phyloP scores from a whole-genome alignment of 2,329 filamentous ascomycete species.

The Calonectria multiphialidica region DNA sequence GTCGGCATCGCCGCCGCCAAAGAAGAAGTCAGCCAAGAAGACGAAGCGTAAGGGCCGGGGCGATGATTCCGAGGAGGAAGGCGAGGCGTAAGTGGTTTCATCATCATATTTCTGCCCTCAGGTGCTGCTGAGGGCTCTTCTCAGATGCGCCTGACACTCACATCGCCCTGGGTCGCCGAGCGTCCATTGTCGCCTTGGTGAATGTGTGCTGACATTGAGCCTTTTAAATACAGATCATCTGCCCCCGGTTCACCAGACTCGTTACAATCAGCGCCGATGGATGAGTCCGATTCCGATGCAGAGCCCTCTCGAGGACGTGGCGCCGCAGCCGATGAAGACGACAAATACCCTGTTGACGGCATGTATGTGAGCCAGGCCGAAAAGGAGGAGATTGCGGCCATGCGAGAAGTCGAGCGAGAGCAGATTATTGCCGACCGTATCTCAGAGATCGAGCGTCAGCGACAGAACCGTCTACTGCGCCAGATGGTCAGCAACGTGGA shows the following conservation, averaged over 20 bases:
- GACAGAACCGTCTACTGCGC: slow-evolving; percentile 85
- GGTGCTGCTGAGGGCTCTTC: neutral
- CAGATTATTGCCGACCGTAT: slow-evolving; percentile 89
- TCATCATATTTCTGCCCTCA: neutral
- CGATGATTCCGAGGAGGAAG: slow-evolving; percentile 72
- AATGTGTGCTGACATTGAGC: slow-evolving; percentile 27
- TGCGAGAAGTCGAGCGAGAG: slow-evolving; percentile 93
- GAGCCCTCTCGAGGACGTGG: slow-evolving; percentile 59
- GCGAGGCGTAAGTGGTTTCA: slow-evolving; percentile 54
- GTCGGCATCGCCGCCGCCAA: slow-evolving; percentile 64
- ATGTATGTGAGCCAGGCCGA: slow-evolving; percentile 82
- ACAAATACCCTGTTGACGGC: slow-evolving; percentile 88
- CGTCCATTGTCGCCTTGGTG: neutral
- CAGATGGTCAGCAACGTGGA: slow-evolving; percentile 78
- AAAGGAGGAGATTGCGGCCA: slow-evolving; percentile 82
- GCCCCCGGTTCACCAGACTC: slow-evolving; percentile 78
- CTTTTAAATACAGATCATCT: slow-evolving; percentile 69
- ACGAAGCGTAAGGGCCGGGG: slow-evolving; percentile 58
- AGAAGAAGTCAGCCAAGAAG: slow-evolving; percentile 58
- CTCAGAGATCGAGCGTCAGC: slow-evolving; percentile 82
- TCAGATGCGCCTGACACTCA: neutral
- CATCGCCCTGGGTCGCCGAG: neutral
- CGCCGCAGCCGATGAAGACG: slow-evolving; percentile 65
- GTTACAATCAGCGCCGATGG: slow-evolving; percentile 87
- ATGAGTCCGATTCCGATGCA: slow-evolving; percentile 80